Evolutionary conservation across 768 basidiomycete species (phyloP).

Genomic region (Trametes cubensis): DNA sequence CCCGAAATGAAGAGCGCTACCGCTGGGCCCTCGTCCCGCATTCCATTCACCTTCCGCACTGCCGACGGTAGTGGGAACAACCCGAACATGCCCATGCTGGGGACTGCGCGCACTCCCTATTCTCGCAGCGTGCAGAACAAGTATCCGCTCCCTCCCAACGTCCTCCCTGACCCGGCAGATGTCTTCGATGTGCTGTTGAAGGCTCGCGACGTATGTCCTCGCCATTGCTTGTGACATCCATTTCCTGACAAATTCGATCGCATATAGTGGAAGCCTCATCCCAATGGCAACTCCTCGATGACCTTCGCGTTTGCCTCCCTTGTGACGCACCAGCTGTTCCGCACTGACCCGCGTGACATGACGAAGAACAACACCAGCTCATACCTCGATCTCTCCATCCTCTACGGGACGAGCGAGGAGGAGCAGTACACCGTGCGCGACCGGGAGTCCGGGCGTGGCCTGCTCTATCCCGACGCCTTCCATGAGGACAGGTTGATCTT

Average conservation of each 20-base stretch:
- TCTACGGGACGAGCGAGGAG: conserved; percentile 54
- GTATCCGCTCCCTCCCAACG: conserved; percentile 41
- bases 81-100: conserved; percentile 46
- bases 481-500: conserved; percentile 54
- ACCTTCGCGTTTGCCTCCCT: conserved; percentile 34
- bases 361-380: conserved; percentile 55
- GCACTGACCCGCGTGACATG: conserved; percentile 46
- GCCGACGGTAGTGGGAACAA: conserved; percentile 58
- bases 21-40: conserved; percentile 26
- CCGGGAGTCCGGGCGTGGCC: conserved; percentile 48
- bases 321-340: conserved; percentile 42
- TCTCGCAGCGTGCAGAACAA: conserved; percentile 54
- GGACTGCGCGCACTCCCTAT: conserved; percentile 54
- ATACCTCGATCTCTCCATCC: conserved; percentile 58
- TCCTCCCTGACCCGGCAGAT: conserved; percentile 52
- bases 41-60: conserved; percentile 39
- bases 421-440: conserved; percentile 48
- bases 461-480: conserved; percentile 56
- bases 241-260: not conserved
- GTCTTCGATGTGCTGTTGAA: conserved; percentile 44
- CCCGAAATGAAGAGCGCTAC: conserved; percentile 8
- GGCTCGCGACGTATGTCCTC: conserved; percentile 28
- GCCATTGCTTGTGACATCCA: not conserved
- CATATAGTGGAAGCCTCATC: conserved; percentile 31
- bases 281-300: conserved; percentile 37